These are phyloP conservation scores for Dendryphion nanum DNA, from an alignment of 2,329 filamentous ascomycete species.

Conservation along the genomic window DNA sequence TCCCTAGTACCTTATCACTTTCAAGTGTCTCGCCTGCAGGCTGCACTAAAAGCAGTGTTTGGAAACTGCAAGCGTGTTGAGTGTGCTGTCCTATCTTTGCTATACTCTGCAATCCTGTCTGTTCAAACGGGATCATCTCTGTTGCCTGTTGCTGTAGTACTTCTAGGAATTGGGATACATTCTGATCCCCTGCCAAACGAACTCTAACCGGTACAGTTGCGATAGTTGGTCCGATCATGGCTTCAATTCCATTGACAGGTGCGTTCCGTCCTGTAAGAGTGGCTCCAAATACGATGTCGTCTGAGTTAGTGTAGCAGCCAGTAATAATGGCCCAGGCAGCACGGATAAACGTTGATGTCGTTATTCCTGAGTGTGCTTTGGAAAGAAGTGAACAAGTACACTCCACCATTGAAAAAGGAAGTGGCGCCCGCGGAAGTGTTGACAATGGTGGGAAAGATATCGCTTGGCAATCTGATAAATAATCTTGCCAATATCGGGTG, in stretches of 20 bases:
- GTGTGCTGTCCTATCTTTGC: background rate
- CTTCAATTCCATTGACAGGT: conserved; percentile 9
- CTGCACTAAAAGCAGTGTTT: background rate
- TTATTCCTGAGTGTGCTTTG: too few species aligned
- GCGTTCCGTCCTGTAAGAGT: conserved; percentile 20
- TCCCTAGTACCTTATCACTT: too few species aligned
- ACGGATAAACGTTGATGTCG: conserved; percentile 6
- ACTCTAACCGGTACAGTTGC: conserved; percentile 22
- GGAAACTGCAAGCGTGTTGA: background rate
- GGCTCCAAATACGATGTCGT: conserved; percentile 22
- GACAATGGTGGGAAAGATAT: too few species aligned
- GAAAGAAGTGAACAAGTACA: too few species aligned
- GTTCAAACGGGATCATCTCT: conserved; percentile 17
- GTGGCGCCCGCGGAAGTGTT: background rate
- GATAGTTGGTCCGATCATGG: conserved; percentile 20
- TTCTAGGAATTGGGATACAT: background rate
- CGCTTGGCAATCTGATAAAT: too few species aligned
- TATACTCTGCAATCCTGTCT: conserved; percentile 21
- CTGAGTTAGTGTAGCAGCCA: conserved; percentile 6
- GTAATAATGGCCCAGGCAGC: conserved; percentile 21
- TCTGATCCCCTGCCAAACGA: background rate
- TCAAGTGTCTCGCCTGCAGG: background rate
- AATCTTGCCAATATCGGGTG: background rate
- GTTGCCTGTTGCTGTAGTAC: background rate
- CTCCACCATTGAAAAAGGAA: background rate